Evolutionary conservation across 441 rosid genomes (phyloP).

Genomic region (Kokia cookei): DNA sequence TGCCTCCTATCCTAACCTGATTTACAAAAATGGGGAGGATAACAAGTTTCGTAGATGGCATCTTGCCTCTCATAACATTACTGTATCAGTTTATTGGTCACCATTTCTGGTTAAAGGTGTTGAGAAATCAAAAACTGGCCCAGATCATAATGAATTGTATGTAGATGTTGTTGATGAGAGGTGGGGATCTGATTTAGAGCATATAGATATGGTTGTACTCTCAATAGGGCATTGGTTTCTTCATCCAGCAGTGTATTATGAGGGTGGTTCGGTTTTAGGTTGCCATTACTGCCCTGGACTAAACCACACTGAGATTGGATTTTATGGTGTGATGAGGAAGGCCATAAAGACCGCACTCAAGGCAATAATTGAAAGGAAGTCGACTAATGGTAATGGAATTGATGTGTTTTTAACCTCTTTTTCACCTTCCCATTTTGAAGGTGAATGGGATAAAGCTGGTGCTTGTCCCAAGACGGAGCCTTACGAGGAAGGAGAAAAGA

Average conservation of each 20-base stretch:
- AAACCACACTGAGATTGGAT: slow-evolving; percentile 71
- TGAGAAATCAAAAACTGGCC: slow-evolving; percentile 60
- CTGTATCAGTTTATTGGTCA: slow-evolving; percentile 82
- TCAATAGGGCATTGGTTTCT: slow-evolving; percentile 94
- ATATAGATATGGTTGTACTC: slow-evolving; percentile 50
- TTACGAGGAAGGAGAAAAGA: slow-evolving; percentile 49
- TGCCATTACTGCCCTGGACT: slow-evolving; percentile 75
- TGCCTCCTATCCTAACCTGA: slow-evolving; percentile 46
- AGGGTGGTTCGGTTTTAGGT: slow-evolving; percentile 60
- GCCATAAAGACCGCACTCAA: slow-evolving; percentile 59
- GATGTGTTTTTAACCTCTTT: slow-evolving; percentile 58
- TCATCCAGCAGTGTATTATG: slow-evolving; percentile 78
- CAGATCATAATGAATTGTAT: slow-evolving; percentile 55
- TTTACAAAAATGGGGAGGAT: slow-evolving; percentile 59
- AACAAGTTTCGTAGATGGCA: slow-evolving; percentile 76
- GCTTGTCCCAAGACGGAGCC: slow-evolving; percentile 84
- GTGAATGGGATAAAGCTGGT: slow-evolving; percentile 86
- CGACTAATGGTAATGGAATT: slow-evolving; percentile 14
- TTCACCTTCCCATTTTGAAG: slow-evolving; percentile 90
- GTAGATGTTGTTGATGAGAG: slow-evolving; percentile 65
- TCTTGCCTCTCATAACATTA: slow-evolving; percentile 47
- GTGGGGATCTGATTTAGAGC: slow-evolving; percentile 63
- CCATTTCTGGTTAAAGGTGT: slow-evolving; percentile 80
- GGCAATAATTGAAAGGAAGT: slow-evolving; percentile 29
- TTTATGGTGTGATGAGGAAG: slow-evolving; percentile 66